Conservation (phyloP, 1,284 basidiomycete species). For the Ceratorhiza oryzae-sativae region DNA sequence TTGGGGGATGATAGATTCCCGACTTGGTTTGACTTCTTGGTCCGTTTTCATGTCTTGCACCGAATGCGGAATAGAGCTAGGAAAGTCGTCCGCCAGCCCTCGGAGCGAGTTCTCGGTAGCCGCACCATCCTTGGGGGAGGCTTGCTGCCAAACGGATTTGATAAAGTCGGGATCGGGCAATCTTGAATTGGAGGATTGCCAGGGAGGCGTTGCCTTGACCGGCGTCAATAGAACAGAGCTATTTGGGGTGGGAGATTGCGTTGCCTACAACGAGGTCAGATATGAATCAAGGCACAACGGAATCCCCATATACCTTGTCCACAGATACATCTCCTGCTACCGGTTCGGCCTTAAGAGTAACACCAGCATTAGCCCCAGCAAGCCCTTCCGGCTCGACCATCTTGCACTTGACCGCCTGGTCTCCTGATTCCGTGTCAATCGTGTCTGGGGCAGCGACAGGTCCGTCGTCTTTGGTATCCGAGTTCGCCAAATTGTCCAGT, state of each 20-base stretch:
- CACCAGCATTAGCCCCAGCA: not conserved
- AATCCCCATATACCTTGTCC: slow-evolving; percentile 5
- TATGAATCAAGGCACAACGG: not conserved
- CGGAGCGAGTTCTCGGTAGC: slow-evolving; percentile 78
- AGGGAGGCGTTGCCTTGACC: slow-evolving; percentile 51
- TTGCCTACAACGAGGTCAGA: not conserved
- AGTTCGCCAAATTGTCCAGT: slow-evolving; percentile 49
- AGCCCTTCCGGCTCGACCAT: not conserved
- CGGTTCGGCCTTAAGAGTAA: not conserved
- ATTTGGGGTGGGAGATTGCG: slow-evolving; percentile 38
- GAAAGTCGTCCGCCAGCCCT: slow-evolving; percentile 77
- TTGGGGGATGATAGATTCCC: not conserved
- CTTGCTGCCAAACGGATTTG: slow-evolving; percentile 83
- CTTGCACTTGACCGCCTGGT: not conserved
- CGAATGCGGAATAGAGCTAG: slow-evolving; percentile 69
- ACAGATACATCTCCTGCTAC: slow-evolving; percentile 9
- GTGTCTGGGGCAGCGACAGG: not conserved
- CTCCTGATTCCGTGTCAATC: no score
- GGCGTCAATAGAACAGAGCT: slow-evolving; percentile 44
- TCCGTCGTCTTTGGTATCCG: not conserved
- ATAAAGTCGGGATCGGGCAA: slow-evolving; percentile 78
- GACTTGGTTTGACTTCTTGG: slow-evolving; percentile 55
- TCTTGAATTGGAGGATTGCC: slow-evolving; percentile 60
- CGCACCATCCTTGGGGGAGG: slow-evolving; percentile 66
- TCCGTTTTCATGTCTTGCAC: slow-evolving; percentile 81